These are phyloP conservation scores for Hortaea werneckii DNA, from an alignment of 2,329 filamentous ascomycete species.

Conservation along the genomic window DNA sequence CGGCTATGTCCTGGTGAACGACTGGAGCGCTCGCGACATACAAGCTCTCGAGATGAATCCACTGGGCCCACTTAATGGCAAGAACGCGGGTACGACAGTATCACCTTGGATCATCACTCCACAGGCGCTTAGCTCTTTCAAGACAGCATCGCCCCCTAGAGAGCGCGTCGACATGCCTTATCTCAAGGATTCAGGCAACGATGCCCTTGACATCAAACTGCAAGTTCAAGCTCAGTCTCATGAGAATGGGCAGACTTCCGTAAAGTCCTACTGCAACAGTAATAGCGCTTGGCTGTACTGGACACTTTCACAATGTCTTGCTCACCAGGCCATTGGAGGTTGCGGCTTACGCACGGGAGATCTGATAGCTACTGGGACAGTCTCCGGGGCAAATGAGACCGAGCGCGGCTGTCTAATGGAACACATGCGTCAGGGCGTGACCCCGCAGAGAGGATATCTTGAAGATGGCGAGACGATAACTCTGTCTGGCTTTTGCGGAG, in stretches of 20 bases:
- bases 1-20: slow-evolving; percentile 50
- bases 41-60: slow-evolving; percentile 52
- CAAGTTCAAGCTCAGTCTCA: slow-evolving; percentile 11
- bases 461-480: slow-evolving; percentile 32
- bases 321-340: slow-evolving; percentile 32
- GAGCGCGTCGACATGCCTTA: slow-evolving; percentile 11
- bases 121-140: slow-evolving; percentile 40
- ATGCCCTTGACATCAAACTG: slow-evolving; percentile 16
- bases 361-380: slow-evolving; percentile 32
- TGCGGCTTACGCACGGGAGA: slow-evolving; percentile 33
- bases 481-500: slow-evolving; percentile 27
- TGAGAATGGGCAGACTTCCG: slow-evolving; percentile 1
- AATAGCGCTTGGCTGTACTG: slow-evolving; percentile 32
- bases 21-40: slow-evolving; percentile 55
- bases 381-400: slow-evolving; percentile 26
- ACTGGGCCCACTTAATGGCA: slow-evolving; percentile 51
- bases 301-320: slow-evolving; percentile 33
- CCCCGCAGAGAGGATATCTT: slow-evolving; percentile 27
- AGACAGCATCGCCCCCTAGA: slow-evolving; percentile 11
- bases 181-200: slow-evolving; percentile 14
- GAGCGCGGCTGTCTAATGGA: slow-evolving; percentile 35
- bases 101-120: slow-evolving; percentile 52
- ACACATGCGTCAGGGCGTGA: slow-evolving; percentile 28
- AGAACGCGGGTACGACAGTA: slow-evolving; percentile 50
- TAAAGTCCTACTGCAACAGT: slow-evolving; percentile 11